A percentile compares a stretch with the other conserved stretches of the same genome.
Conservation (phyloP, 345 rosid species). For the Schrenkiella parvula region DNA sequence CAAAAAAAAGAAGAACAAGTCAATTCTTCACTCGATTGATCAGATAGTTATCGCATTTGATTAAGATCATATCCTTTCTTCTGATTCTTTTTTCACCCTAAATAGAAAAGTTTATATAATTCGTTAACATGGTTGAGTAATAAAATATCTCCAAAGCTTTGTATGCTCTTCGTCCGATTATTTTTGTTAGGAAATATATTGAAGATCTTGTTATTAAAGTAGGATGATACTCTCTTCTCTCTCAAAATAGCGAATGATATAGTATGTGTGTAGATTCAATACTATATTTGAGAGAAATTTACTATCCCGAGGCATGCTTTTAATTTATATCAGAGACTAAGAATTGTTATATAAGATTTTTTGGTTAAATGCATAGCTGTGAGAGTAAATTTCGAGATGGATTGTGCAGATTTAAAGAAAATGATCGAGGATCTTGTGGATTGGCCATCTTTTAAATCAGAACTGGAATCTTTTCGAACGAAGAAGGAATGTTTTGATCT, state of each 20-base stretch:
- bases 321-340: background rate
- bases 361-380: too few species aligned
- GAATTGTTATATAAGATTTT: too few species aligned
- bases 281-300: background rate
- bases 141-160: background rate
- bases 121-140: too few species aligned
- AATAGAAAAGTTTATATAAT: too few species aligned
- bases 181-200: background rate
- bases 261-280: background rate
- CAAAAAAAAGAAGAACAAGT: background rate
- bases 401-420: too few species aligned
- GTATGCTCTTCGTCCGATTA: background rate
- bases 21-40: slow-evolving; percentile 4
- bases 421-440: too few species aligned
- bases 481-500: too few species aligned
- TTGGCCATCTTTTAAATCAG: too few species aligned
- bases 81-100: too few species aligned
- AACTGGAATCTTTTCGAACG: too few species aligned
- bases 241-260: background rate
- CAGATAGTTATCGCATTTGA: background rate
- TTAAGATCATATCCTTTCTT: too few species aligned
- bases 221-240: background rate
- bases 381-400: too few species aligned
- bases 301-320: background rate
- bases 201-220: background rate